phyloP scores from a whole-genome alignment of 257 asterid species.

The Solanum pinnatisectum region DNA sequence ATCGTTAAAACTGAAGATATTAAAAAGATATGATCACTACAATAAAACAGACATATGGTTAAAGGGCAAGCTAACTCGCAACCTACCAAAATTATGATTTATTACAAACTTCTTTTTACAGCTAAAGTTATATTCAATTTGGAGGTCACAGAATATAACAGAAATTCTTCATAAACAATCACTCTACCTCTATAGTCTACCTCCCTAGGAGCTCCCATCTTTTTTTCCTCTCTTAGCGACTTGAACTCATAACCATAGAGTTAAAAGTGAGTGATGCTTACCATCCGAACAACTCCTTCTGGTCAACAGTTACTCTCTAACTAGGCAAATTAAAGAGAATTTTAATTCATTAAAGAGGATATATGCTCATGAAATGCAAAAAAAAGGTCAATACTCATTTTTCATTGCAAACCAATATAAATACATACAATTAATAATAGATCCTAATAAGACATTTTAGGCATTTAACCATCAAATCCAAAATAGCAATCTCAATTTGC shows the following conservation, averaged over 20 bases:
- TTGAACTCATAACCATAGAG: neutral
- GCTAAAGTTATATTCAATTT: neutral
- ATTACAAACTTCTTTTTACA: no score
- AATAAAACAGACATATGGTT: no score
- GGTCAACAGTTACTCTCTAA: no score
- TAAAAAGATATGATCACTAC: no score
- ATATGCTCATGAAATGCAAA: neutral
- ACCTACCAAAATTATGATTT: neutral
- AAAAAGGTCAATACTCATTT: neutral
- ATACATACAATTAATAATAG: neutral
- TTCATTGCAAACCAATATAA: neutral
- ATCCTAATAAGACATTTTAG: neutral
- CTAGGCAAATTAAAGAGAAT: neutral
- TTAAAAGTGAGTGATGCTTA: no score
- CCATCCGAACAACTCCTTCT: neutral
- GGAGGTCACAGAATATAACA: no score
- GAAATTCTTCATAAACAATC: neutral
- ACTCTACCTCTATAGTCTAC: neutral
- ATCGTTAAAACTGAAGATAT: no score
- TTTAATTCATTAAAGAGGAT: neutral
- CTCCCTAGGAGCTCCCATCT: neutral
- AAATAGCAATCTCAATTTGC: neutral
- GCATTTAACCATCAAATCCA: neutral
- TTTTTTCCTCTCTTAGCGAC: neutral
- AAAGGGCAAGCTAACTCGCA: neutral